Percentiles rank a stretch among this genome's conserved stretches.
Evolutionary conservation across 768 basidiomycete genomes (phyloP).

Genomic region (Pleurotus cornucopiae): DNA sequence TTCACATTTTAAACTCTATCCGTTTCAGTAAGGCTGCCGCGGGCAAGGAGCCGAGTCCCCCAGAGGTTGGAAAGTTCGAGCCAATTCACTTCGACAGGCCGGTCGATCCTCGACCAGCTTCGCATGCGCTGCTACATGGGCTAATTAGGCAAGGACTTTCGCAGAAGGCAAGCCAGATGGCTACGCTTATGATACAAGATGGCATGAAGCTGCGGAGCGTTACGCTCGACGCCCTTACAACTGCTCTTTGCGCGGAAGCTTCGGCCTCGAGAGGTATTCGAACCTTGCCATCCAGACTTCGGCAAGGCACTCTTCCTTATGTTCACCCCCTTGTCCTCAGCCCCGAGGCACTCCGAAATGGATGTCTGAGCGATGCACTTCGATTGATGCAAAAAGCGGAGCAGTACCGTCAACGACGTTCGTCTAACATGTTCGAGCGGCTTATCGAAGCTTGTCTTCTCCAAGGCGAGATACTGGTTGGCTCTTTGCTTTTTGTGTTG

Average conservation of each 20-base stretch:
- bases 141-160: constrained; percentile 49
- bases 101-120: constrained; percentile 55
- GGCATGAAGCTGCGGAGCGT: constrained; percentile 45
- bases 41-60: constrained; percentile 12
- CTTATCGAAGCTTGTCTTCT: constrained; percentile 63
- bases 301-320: constrained; percentile 7
- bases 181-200: constrained; percentile 47
- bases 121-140: constrained; percentile 62
- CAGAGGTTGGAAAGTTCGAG: constrained; percentile 24
- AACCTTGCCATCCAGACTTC: constrained; percentile 10
- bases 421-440: constrained; percentile 55
- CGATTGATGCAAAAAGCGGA: constrained; percentile 49
- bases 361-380: constrained; percentile 46
- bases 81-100: constrained; percentile 43
- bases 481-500: constrained; percentile 62
- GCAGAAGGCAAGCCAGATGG: constrained; percentile 43
- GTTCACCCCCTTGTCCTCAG: constrained; percentile 25
- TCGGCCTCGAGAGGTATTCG: constrained; percentile 13
- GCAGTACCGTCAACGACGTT: constrained; percentile 49
- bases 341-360: constrained; percentile 30
- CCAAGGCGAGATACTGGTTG: constrained; percentile 79
- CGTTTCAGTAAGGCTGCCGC: constrained; percentile 30
- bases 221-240: constrained; percentile 41
- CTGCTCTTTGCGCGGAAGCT: constrained; percentile 6
- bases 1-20: constrained; percentile 55